Conservation (phyloP, 2,329 filamentous ascomycete genomes). For the Aspergillus fumigatus region DNA sequence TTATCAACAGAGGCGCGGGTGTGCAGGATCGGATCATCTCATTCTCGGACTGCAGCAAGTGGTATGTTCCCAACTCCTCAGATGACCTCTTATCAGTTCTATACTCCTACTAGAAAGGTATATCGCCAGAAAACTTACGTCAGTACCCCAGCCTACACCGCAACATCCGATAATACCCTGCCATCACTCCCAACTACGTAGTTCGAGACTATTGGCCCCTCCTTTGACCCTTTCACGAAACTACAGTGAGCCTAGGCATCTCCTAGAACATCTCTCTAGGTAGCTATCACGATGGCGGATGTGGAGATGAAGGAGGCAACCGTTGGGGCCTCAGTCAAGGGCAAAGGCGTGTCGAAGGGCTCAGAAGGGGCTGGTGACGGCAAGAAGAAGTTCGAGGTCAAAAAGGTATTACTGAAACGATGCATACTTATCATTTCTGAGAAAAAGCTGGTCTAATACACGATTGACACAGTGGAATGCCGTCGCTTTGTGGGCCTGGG, state of each 20-base stretch:
- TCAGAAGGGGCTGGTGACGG: constrained; percentile 52
- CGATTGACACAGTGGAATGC: constrained; percentile 76
- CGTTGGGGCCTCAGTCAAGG: constrained; percentile 47
- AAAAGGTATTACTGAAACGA: constrained; percentile 65
- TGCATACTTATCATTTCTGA: not conserved
- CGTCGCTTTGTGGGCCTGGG: constrained; percentile 97
- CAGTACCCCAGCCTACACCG: constrained; percentile 10
- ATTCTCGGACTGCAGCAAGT: not conserved
- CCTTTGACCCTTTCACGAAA: not conserved
- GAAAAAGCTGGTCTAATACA: constrained; percentile 7
- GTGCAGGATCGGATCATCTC: not conserved
- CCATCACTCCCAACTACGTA: constrained; percentile 16
- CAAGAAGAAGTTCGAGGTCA: constrained; percentile 97
- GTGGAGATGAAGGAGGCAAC: constrained; percentile 93
- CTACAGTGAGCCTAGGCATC: not conserved
- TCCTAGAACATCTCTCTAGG: not conserved
- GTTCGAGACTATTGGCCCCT: constrained; percentile 11
- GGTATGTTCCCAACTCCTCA: not conserved
- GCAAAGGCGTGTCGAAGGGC: constrained; percentile 53
- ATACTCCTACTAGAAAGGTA: not conserved
- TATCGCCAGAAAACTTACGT: not conserved
- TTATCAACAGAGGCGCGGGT: not conserved
- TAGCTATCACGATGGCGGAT: constrained; percentile 67
- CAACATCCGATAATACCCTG: constrained; percentile 20
- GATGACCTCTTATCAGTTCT: not conserved